phyloP scores from a whole-genome alignment of 768 basidiomycete genomes.

The Podaxis sp. region DNA sequence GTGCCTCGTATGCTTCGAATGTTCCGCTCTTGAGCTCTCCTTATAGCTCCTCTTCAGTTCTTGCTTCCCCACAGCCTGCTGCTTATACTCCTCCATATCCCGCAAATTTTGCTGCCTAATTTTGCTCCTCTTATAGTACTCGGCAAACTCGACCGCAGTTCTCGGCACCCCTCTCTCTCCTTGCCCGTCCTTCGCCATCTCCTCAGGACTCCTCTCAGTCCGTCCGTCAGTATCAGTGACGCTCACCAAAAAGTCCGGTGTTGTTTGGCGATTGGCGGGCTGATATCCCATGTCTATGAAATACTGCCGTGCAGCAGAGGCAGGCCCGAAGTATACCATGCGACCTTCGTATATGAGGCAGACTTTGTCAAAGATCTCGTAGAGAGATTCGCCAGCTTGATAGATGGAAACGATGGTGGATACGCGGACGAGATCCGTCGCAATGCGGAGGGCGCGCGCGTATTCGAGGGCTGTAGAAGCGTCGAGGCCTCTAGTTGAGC shows the following conservation, averaged over 20 bases:
- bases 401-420: conserved; percentile 80
- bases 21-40: conserved; percentile 47
- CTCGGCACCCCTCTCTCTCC: conserved; percentile 33
- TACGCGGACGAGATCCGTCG: conserved; percentile 51
- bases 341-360: conserved; percentile 74
- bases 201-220: conserved; percentile 30
- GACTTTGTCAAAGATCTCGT: conserved; percentile 66
- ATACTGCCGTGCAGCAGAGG: conserved; percentile 62
- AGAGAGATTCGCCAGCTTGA: conserved; percentile 75
- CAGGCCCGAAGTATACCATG: conserved; percentile 77
- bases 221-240: conserved; percentile 62
- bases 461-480: conserved; percentile 76
- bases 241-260: conserved; percentile 61
- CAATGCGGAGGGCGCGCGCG: conserved; percentile 60
- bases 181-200: neutral
- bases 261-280: conserved; percentile 60
- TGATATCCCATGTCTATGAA: conserved; percentile 69
- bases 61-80: conserved; percentile 40
- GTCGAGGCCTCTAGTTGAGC: conserved; percentile 64
- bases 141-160: conserved; percentile 50
- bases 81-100: conserved; percentile 49
- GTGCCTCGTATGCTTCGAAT: conserved; percentile 40
- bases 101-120: conserved; percentile 21
- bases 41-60: conserved; percentile 40
- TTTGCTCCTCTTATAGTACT: conserved; percentile 26